Base-by-base conservation (phyloP, 495 filamentous ascomycete genomes). In the Trypethelium eluteriae region DNA sequence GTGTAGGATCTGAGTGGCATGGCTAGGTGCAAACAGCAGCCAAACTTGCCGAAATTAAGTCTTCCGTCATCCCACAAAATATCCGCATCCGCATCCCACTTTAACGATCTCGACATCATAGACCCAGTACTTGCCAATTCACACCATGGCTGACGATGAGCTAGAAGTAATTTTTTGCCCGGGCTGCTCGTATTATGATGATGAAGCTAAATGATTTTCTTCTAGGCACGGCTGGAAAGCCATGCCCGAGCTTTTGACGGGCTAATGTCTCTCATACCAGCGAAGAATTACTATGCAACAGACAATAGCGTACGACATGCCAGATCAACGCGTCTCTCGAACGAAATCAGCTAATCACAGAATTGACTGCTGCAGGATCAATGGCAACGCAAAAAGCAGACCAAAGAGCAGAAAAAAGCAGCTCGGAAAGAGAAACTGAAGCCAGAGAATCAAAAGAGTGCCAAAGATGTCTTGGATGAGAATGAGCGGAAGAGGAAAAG, bases 161-260 rank as follows among this genome's bases (percentile, higher is more conserved):
- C 70, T 78, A 47, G 70, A 76, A 74, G 76, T 76, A 56, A 11
- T 65, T 62, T 32, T 6, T 39, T 34, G 16, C 18, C 62, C 39
- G 62, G 59, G 81, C 39, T 70, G 34, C 65, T 35, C 53, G 39
- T 53, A 50, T 44, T 39, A 39, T 62, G 2, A 16, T 32, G 44
- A 1, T 7, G 14, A 14, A 65, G 46, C 65, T 71, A 68, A 73
- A 66, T 57, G 62, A 53, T 25, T 36, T 66, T 65, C 12, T 10
- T 38, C 25, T 69, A 94, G 94, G 90, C 92, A 72, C 91, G 92
- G 70, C 82, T 98, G 70, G 88, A 86, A 75, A 88, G 85, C 77
- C 90, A 96, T 74, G 86, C 91, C 39, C 83, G 89, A 76, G 87
- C 93, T 68, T 97, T 98, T 74, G 89, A 96, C 75, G 91, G 93